Base-by-base conservation (phyloP, 1,284 basidiomycete species). In the Ganoderma resinaceum region DNA sequence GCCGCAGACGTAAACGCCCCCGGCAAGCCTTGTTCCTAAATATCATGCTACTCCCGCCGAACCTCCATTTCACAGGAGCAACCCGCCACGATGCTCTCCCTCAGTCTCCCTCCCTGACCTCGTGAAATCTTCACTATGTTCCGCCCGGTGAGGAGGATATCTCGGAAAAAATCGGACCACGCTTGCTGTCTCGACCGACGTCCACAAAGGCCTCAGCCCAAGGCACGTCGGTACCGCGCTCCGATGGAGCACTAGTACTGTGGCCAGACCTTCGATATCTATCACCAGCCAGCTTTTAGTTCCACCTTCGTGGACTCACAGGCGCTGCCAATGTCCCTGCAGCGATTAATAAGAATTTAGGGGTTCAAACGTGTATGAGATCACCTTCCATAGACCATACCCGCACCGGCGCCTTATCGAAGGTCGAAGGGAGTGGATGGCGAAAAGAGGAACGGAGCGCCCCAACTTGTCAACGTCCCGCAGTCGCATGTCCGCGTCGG, bases 151-250 rank as follows among this genome's bases (percentile, higher is more conserved):
- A 23, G 23, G 46, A 26, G 3, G 46, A 26, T 12, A 3, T 5
- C 11, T 52, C 46, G 46, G 46, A 31, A n/a, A 43, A 65, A 33
- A 31, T 55, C 31, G 46, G 46, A 26, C 46, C 46, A 52, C 46
- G 4, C 2, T 18, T 46, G n/a, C 26, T 11, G 11, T 38, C 63
- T 64, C 63, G 63, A 43, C 63, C 62, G n/a, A 11, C 42, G 16
- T 20, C 23, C 20, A 52, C 63, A 18, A 29, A 57, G 35, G 43
- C 23, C 42, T 46, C 42, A 35, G 43, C 35, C 43, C 64, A 53
- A 29, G 59, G 58, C 59, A 46, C 57, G 23, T 66, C 60, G 65
- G 65, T 23, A 31, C 65, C 52, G 60, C 31, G 38, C 18, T 62
- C 65, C 65, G 65, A 65, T 59, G 33, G 42, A 57, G 12, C 62